phyloP scores from a whole-genome alignment of 371 early-diverging fungal genomes.

The Mortierella sp. region DNA sequence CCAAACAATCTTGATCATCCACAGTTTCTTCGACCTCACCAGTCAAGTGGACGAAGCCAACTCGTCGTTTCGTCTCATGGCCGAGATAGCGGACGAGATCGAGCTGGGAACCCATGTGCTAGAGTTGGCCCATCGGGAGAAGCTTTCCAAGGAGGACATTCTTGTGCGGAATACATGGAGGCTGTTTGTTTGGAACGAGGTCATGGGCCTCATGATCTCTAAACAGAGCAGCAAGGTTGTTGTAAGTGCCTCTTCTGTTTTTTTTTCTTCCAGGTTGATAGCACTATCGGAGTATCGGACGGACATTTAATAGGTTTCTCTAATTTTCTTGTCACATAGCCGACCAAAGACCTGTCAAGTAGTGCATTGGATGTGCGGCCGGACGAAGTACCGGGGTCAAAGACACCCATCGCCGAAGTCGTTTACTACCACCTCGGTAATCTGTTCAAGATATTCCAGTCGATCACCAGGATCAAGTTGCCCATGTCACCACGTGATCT shows the following conservation, averaged over 20 bases:
- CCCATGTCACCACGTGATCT: conserved; percentile 36
- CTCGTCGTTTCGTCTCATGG: background rate
- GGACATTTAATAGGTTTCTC: background rate
- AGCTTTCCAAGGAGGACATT: conserved; percentile 22
- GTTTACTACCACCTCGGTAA: conserved; percentile 24
- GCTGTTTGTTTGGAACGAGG: conserved; percentile 28
- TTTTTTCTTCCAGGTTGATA: background rate
- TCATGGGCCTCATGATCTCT: conserved; percentile 13
- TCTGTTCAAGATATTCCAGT: conserved; percentile 37
- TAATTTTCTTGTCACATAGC: conserved; percentile 16
- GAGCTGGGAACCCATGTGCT: conserved; percentile 25
- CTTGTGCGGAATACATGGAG: conserved; percentile 48
- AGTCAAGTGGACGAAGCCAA: conserved; percentile 10
- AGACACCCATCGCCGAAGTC: background rate
- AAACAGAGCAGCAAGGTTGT: conserved; percentile 2
- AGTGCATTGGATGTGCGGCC: conserved; percentile 22
- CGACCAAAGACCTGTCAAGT: conserved; percentile 28
- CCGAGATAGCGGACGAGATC: conserved; percentile 27
- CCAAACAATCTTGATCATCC: conserved; percentile 40
- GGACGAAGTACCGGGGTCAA: conserved; percentile 25
- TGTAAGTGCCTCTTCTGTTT: conserved; percentile 17
- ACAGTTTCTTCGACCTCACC: conserved; percentile 19
- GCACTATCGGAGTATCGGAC: background rate
- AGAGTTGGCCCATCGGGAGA: conserved; percentile 14
- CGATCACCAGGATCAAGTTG: conserved; percentile 27